Percentiles rank a stretch among this genome's conserved stretches.
Conservation (phyloP, 805 yeast genomes). For the Saccharomycopsis capsularis region DNA sequence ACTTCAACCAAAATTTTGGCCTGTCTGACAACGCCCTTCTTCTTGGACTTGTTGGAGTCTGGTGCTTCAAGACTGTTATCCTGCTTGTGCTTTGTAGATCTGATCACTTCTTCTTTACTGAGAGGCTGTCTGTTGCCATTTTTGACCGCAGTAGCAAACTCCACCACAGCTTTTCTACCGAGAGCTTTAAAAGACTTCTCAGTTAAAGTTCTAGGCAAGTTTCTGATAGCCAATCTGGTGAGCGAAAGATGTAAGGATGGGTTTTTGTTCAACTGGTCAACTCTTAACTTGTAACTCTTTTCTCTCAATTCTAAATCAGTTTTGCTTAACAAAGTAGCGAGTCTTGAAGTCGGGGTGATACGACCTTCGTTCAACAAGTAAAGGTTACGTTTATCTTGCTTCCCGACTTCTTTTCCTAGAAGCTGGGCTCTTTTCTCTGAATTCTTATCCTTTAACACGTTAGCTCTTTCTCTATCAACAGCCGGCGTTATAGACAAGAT, state of each 20-base stretch:
- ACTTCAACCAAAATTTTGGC: constrained; percentile 90
- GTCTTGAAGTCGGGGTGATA: constrained; percentile 69
- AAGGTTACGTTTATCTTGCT: constrained; percentile 76
- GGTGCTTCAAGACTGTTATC: constrained; percentile 35
- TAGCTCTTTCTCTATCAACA: constrained; percentile 81
- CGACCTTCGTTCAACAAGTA: constrained; percentile 92
- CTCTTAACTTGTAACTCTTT: constrained; percentile 77
- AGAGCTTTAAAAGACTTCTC: constrained; percentile 83
- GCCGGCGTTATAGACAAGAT: constrained; percentile 78
- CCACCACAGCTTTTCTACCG: constrained; percentile 90
- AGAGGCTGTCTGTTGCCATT: constrained; percentile 71
- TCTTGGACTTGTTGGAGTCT: constrained; percentile 56
- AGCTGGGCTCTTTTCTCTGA: constrained; percentile 65
- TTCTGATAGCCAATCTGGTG: constrained; percentile 91
- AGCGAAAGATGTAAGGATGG: constrained; percentile 89
- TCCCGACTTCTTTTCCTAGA: constrained; percentile 73
- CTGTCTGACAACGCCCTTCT: constrained; percentile 87
- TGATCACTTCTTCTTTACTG: constrained; percentile 76
- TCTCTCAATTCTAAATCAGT: constrained; percentile 84
- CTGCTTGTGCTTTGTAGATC: constrained; percentile 65
- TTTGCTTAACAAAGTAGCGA: constrained; percentile 60
- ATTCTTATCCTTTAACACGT: constrained; percentile 62
- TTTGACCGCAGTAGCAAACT: constrained; percentile 85
- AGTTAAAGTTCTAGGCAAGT: constrained; percentile 87
- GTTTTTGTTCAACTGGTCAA: constrained; percentile 83